Conservation (phyloP, 176 grass and related monocot species). For the Ananas comosus region DNA sequence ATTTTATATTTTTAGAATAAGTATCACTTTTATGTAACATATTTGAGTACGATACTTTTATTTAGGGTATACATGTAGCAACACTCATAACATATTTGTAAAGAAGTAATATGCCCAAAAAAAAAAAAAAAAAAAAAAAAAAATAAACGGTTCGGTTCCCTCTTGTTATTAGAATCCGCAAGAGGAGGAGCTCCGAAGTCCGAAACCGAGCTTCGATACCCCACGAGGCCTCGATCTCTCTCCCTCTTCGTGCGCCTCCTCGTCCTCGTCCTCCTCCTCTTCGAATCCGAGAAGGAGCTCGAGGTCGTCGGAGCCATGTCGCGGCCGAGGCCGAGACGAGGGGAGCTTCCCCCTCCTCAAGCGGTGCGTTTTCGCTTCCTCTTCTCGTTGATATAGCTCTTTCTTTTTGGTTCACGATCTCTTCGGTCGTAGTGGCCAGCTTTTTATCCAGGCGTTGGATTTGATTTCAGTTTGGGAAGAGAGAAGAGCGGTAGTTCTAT, state of each 20-base stretch:
- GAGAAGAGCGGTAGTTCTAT: neutral
- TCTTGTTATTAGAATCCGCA: no score
- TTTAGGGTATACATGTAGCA: no score
- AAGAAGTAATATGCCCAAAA: no score
- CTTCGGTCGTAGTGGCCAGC: neutral
- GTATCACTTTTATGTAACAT: no score
- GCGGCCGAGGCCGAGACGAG: slow-evolving; percentile 38
- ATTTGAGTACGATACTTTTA: no score
- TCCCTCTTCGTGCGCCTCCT: neutral
- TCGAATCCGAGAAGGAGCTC: slow-evolving; percentile 21
- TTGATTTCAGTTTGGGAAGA: neutral
- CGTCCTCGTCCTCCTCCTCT: slow-evolving; percentile 1
- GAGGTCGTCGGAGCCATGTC: slow-evolving; percentile 42
- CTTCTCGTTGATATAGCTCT: neutral
- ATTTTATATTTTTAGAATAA: no score
- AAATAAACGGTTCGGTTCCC: no score
- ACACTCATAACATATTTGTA: no score
- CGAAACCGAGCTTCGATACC: no score
- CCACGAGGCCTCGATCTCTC: slow-evolving; percentile 39
- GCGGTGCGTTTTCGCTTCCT: slow-evolving; percentile 35
- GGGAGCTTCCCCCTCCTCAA: slow-evolving; percentile 65
- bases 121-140: no score
- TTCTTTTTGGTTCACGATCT: neutral
- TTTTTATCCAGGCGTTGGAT: slow-evolving; percentile 7
- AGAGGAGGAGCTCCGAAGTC: no score